Evolutionary conservation across 768 basidiomycete genomes (phyloP), one percentile per base, ranked within the genome.

Genomic region (Lyophyllum semitale): DNA sequence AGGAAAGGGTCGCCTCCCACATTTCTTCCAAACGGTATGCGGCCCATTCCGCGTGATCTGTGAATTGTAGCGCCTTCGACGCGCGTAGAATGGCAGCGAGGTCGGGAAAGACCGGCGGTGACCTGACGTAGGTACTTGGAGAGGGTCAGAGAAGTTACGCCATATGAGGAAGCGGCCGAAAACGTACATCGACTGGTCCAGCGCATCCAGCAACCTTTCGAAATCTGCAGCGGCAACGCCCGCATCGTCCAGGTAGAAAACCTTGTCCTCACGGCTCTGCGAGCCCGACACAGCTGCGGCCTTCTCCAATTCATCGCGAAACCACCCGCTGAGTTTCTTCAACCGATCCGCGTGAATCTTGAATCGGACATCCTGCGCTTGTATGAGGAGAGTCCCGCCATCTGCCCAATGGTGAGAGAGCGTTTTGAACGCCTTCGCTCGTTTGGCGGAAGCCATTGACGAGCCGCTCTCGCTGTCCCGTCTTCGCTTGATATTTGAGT

Each of bases 281-380:
- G 44, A 27, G 53, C 12, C 41, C 48, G 2, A 41, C 45, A 4
- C 35, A 35, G n/a, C 11, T 4, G 22, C 23, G 7, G 3, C 42
- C 11, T 11, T 23, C 20, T 57, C 54, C 11, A 68, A 56, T 3
- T 43, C 38, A 0, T 61, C 48, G 1, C 64, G 60, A 41, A 80
- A 78, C 62, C 68, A 77, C 8, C 48, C 54, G 3, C 72, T 73
- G 12, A 71, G 58, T 30, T 55, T 60, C 12, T 63, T 54, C 5
- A 78, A 67, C n/a, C 63, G 65, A 48, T 70, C 72, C 17, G 70
- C 62, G n/a, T 75, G 71, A 15, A 79, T 56, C 18, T 63, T 65
- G 60, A 76, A 77, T 30, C 71, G 62, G 3, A 63, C 67, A 18
- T 65, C 60, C n/a, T n/a, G n/a, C n/a, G n/a, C n/a, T n/a, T n/a